Evolutionary conservation across 2,329 filamentous ascomycete genomes (phyloP).

Genomic region (Clarireedia paspali): DNA sequence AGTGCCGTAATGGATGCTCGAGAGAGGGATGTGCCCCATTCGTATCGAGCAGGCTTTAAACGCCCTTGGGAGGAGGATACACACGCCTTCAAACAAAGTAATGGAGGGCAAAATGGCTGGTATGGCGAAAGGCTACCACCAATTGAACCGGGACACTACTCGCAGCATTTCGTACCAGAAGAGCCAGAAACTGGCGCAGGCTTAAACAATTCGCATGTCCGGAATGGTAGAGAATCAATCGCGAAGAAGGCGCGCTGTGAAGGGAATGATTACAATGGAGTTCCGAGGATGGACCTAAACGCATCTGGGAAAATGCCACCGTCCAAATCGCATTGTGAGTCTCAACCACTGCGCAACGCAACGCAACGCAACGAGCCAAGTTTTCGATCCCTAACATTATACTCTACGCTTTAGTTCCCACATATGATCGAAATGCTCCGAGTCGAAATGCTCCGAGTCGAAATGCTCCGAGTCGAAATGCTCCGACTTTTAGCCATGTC

Average conservation of each 20-base stretch:
- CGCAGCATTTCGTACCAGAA: constrained; percentile 10
- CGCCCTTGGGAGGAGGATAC: constrained; percentile 25
- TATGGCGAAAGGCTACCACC: constrained; percentile 20
- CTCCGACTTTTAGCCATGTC: constrained; percentile 8
- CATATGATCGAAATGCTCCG: constrained; percentile 11
- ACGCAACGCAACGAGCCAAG: background rate
- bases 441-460: constrained; percentile 8
- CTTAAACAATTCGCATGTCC: constrained; percentile 11
- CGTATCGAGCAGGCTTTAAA: constrained; percentile 22
- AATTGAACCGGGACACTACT: constrained; percentile 18
- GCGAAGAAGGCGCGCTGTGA: constrained; percentile 21
- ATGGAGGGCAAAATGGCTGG: constrained; percentile 15
- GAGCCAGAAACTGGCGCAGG: constrained; percentile 9
- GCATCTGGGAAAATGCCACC: constrained; percentile 13
- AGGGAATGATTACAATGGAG: constrained; percentile 16
- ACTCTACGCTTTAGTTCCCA: constrained; percentile 12
- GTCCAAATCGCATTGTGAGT: constrained; percentile 16
- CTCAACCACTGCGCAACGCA: background rate
- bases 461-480: constrained; percentile 10
- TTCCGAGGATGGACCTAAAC: constrained; percentile 12
- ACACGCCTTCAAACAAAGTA: background rate
- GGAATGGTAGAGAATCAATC: constrained; percentile 14
- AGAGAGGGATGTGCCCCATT: constrained; percentile 23
- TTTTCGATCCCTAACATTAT: constrained; percentile 11
- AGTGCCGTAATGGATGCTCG: constrained; percentile 27